These are phyloP conservation scores for Rhizophagus sp. DNA, from an alignment of 192 early-diverging fungal species.

Conservation along the genomic window DNA sequence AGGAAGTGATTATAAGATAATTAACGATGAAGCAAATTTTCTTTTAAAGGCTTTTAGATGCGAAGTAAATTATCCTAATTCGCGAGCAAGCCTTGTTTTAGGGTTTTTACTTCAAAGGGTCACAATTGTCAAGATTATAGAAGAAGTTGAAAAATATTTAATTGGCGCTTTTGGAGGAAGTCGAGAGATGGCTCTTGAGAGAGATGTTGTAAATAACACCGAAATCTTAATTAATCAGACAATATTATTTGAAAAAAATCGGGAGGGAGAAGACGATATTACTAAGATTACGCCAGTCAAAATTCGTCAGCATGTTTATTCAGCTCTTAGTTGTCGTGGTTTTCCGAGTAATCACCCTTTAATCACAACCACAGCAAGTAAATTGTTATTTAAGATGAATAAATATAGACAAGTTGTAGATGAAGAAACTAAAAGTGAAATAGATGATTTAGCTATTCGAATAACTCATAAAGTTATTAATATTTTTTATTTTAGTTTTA, in stretches of 20 bases:
- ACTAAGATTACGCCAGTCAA: neutral
- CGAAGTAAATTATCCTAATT: neutral
- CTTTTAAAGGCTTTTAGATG: neutral
- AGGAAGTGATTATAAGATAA: neutral
- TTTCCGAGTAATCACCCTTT: neutral
- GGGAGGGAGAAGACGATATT: neutral
- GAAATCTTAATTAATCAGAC: neutral
- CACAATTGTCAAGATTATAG: neutral
- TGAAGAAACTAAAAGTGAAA: neutral
- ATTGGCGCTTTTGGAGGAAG: too few relatives aligned
- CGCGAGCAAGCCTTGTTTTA: neutral
- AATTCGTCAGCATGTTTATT: slow-evolving; percentile 15
- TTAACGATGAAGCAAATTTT: too few relatives aligned
- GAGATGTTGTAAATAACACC: neutral
- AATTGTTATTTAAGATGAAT: neutral
- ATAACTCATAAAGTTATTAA: slow-evolving; percentile 2
- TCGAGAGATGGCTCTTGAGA: neutral
- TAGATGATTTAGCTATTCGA: neutral
- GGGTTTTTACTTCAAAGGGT: neutral
- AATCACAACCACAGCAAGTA: neutral
- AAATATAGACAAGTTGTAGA: neutral
- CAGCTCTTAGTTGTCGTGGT: neutral
- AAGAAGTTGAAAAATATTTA: neutral
- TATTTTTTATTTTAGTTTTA: neutral
- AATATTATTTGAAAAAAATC: neutral